Percentiles rank a stretch among this genome's conserved stretches.
Conservation (phyloP, 2,329 filamentous ascomycete genomes). For the Myriosclerotinia curreyana region DNA sequence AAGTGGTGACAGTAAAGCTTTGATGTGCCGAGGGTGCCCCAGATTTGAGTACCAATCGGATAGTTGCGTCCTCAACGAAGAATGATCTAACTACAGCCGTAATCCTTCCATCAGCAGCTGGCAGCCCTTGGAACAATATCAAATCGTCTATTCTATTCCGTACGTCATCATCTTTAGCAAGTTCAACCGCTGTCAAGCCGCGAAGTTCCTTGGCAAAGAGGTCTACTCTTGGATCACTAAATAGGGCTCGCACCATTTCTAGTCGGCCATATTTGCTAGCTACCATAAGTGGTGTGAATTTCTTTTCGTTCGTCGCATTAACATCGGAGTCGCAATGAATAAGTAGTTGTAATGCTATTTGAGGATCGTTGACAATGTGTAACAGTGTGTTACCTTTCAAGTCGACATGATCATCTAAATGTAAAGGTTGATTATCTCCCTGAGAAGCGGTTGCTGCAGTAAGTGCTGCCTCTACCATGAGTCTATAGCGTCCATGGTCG, state of each 20-base stretch:
- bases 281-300: conserved; percentile 94
- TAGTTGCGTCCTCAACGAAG: conserved; percentile 94
- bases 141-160: conserved; percentile 95
- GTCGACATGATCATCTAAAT: conserved; percentile 90
- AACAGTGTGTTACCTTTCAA: conserved; percentile 88
- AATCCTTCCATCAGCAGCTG: conserved; percentile 73
- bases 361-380: conserved; percentile 89
- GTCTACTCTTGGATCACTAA: conserved; percentile 84
- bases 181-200: conserved; percentile 88
- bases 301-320: conserved; percentile 92
- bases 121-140: conserved; percentile 71
- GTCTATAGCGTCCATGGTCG: conserved; percentile 80
- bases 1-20: conserved; percentile 92
- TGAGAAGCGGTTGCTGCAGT: conserved; percentile 71
- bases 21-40: conserved; percentile 78
- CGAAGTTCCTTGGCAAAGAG: conserved; percentile 77
- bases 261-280: conserved; percentile 96
- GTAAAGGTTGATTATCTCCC: conserved; percentile 73
- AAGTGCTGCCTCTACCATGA: conserved; percentile 83
- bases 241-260: conserved; percentile 86
- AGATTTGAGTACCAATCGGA: conserved; percentile 90
- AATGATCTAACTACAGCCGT: conserved; percentile 93
- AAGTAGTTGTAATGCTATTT: conserved; percentile 71
- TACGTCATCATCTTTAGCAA: conserved; percentile 97
- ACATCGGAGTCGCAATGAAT: conserved; percentile 89